phyloP scores from a whole-genome alignment of 208 protist species.

The Acanthamoeba lenticulata region DNA sequence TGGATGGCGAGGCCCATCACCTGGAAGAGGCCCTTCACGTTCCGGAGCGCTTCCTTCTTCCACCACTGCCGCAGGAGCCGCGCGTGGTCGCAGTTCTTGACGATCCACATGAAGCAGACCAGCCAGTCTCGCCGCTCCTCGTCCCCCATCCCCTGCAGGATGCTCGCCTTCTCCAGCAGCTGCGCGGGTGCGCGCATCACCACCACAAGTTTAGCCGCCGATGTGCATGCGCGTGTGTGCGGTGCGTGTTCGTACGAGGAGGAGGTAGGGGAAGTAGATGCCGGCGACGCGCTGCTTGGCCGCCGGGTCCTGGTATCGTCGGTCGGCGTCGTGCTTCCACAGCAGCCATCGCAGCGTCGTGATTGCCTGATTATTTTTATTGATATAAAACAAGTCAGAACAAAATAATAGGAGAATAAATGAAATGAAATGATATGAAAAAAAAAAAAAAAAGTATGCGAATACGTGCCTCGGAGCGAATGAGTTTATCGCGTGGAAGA shows the following conservation, averaged over 20 bases:
- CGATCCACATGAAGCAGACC: constrained; percentile 65
- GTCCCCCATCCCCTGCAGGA: constrained; percentile 29
- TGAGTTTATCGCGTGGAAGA: neutral
- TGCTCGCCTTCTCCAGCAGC: neutral
- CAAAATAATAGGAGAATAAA: neutral
- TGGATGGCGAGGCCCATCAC: neutral
- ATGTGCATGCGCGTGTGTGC: neutral
- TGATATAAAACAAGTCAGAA: neutral
- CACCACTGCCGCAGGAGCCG: constrained; percentile 44
- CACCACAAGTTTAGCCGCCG: neutral
- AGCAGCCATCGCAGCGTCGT: constrained; percentile 64
- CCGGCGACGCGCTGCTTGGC: constrained; percentile 54
- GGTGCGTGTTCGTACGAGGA: constrained; percentile 3
- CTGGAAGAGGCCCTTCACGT: constrained; percentile 25
- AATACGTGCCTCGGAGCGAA: neutral
- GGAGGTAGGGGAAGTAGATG: constrained; percentile 73
- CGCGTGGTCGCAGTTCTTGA: constrained; percentile 7
- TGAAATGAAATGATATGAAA: neutral
- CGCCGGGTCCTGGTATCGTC: constrained; percentile 52
- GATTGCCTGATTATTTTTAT: constrained; percentile 31
- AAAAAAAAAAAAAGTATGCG: neutral
- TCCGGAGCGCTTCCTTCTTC: constrained; percentile 3
- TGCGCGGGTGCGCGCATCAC: neutral
- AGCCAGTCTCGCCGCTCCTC: constrained; percentile 44
- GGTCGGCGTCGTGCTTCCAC: constrained; percentile 73